These are phyloP conservation scores for Yamadazyma insecticola DNA, from an alignment of 805 yeast genomes.

Conservation along the genomic window DNA sequence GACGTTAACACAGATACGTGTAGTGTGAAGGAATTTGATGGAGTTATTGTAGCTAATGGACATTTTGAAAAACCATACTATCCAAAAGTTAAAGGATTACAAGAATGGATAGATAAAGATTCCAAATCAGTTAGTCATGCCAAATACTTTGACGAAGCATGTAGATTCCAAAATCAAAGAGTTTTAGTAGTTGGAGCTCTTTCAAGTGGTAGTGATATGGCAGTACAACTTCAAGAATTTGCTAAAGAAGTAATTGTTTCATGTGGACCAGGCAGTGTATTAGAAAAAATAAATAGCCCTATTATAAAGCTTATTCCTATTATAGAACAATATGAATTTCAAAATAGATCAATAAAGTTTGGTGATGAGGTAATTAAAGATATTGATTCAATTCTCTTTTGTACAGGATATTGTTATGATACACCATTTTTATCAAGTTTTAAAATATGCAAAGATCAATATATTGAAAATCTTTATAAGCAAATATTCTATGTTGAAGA, in stretches of 20 bases:
- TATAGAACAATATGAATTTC: conserved; percentile 26
- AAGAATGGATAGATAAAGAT: conserved; percentile 20
- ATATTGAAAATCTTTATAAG: conserved; percentile 29
- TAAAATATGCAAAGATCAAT: conserved; percentile 8
- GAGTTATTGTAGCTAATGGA: conserved; percentile 36
- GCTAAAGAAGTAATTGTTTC: conserved; percentile 22
- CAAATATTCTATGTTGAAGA: conserved; percentile 45
- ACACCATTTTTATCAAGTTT: conserved; percentile 29
- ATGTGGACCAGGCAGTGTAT: conserved; percentile 8
- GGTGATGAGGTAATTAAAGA: conserved; percentile 3
- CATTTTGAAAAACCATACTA: conserved; percentile 32
- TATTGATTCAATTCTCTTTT: conserved; percentile 28
- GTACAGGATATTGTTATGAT: conserved; percentile 36
- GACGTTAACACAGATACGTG: conserved; percentile 6
- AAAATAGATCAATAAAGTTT: conserved; percentile 11
- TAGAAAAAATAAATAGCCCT: conserved; percentile 4
- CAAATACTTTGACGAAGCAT: conserved; percentile 23
- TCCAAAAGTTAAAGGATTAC: conserved; percentile 29
- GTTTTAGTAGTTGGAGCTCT: conserved; percentile 72
- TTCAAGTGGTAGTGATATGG: conserved; percentile 73
- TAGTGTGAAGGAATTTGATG: conserved; percentile 22
- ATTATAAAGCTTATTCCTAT: conserved; percentile 6
- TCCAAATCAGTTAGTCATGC: conserved; percentile 29
- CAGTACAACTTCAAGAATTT: conserved; percentile 51
- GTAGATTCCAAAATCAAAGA: conserved; percentile 28